Base-by-base conservation (phyloP, 805 yeast species). In the Lipomyces kockii region DNA sequence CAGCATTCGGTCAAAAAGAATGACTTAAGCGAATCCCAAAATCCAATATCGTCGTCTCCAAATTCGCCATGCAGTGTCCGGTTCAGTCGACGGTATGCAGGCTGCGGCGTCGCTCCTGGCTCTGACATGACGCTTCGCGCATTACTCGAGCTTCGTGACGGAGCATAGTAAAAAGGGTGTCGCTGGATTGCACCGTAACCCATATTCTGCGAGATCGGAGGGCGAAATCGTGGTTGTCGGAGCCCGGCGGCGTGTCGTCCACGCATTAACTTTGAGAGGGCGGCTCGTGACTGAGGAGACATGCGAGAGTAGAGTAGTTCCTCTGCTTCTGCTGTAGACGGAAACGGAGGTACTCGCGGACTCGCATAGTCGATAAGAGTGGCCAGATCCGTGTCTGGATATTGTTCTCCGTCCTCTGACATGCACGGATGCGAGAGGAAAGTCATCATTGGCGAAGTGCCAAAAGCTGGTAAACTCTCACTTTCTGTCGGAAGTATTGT, bases 191-290 rank as follows among this genome's bases (percentile, higher is more conserved):
- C 71, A 27, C 72, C 72, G 56, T 69, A 69, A 25, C 72, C 72
- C 72, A 69, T 69, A 58, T 69, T 69, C 60, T 69, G 72, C 34
- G 72, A 69, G 37, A 69, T 67, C 25, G 72, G 72, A 34, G 70
- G 70, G 9, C 72, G 65, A 60, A 69, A 69, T 8, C 72, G 62
- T 7, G 68, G 71, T 22, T 71, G 72, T 52, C 72, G 60, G 7
- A 66, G 68, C 6, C 61, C 57, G 11, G 64, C 25, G 4, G 70
- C 61, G 56, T 61, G 54, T 32, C 72, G 67, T 11, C 70, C 70
- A 12, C 61, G 67, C 70, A 69, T 66, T 9, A 69, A 67, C 54
- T 66, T 69, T 46, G 56, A 51, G 2, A 69, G 60, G 9, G 72
- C 72, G n/a, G 71, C 68, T 11, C 72, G 65, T 22, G 72, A 69